Conservation (phyloP, 179 eudicot species). For the Drosera spatulata region DNA sequence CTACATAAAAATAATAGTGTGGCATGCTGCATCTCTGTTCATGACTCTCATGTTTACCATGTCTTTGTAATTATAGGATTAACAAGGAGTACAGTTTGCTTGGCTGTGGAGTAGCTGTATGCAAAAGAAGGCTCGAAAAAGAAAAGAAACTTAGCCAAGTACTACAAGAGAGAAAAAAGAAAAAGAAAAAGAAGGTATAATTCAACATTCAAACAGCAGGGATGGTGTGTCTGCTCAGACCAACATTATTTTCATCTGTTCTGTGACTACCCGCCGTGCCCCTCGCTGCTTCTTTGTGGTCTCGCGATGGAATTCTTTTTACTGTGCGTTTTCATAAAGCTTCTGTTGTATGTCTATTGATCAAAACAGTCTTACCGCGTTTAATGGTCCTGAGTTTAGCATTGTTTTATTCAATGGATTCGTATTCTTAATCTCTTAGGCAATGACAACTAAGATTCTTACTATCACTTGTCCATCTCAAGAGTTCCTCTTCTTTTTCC, state of each 20-base stretch:
- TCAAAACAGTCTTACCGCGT: conserved; percentile 17
- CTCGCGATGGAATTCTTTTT: conserved; percentile 7
- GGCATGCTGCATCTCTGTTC: too few species aligned
- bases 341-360: neutral
- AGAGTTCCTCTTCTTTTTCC: too few species aligned
- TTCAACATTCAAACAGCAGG: conserved; percentile 11
- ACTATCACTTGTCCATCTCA: too few species aligned
- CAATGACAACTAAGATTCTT: neutral
- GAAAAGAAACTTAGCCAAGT: conserved; percentile 6
- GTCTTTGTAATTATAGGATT: too few species aligned
- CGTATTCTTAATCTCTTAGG: neutral
- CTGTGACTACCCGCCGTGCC: conserved; percentile 25
- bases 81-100: conserved; percentile 38
- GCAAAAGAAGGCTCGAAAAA: conserved; percentile 20
- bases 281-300: conserved; percentile 3
- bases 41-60: too few species aligned
- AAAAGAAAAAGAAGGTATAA: conserved; percentile 9
- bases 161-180: neutral
- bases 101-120: conserved; percentile 60
- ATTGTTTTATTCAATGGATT: neutral
- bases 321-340: neutral
- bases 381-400: too few species aligned
- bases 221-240: conserved; percentile 34
- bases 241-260: conserved; percentile 32
- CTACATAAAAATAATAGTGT: too few species aligned